These are phyloP conservation scores for Phytopythium mirpurense DNA, from an alignment of 352 stramenopile genomes.

Conservation along the genomic window DNA sequence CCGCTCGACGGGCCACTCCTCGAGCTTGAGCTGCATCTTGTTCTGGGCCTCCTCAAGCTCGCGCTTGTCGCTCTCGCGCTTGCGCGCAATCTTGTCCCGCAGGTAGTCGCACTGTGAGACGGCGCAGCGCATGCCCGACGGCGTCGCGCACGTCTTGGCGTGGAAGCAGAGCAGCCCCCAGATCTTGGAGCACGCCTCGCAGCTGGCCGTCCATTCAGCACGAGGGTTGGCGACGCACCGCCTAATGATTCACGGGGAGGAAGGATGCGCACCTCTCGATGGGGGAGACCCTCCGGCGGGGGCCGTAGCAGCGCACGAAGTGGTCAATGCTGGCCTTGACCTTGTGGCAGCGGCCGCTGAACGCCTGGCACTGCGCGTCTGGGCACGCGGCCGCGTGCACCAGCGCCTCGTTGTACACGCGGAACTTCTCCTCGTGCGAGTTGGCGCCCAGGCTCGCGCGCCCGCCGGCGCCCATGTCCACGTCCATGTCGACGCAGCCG, in stretches of 20 bases:
- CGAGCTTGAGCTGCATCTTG: conserved; percentile 38
- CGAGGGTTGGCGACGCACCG: no score
- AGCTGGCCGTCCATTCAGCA: conserved; percentile 28
- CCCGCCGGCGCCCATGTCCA: conserved; percentile 30
- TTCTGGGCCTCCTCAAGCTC: conserved; percentile 53
- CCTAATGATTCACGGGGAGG: no score
- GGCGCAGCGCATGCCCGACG: conserved; percentile 48
- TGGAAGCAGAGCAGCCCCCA: conserved; percentile 86
- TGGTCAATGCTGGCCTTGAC: conserved; percentile 87
- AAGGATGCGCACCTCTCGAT: conserved; percentile 62
- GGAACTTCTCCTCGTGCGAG: conserved; percentile 79
- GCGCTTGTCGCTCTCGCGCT: conserved; percentile 48
- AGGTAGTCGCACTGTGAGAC: conserved; percentile 87
- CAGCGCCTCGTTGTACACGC: conserved; percentile 80
- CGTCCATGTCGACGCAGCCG: conserved; percentile 29
- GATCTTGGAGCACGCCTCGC: conserved; percentile 79
- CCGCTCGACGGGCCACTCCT: conserved; percentile 74
- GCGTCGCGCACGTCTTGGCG: conserved; percentile 64
- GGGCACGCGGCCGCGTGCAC: conserved; percentile 60
- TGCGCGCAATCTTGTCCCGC: conserved; percentile 79
- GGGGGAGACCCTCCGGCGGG: conserved; percentile 52
- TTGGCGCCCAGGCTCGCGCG: conserved; percentile 14
- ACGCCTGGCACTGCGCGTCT: conserved; percentile 49
- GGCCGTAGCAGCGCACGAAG: conserved; percentile 82
- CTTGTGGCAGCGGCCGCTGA: conserved; percentile 76